Evolutionary conservation across 495 filamentous ascomycete species (phyloP), one percentile per base, ranked within the genome.

Genomic region (Neurospora tetrasperma): DNA sequence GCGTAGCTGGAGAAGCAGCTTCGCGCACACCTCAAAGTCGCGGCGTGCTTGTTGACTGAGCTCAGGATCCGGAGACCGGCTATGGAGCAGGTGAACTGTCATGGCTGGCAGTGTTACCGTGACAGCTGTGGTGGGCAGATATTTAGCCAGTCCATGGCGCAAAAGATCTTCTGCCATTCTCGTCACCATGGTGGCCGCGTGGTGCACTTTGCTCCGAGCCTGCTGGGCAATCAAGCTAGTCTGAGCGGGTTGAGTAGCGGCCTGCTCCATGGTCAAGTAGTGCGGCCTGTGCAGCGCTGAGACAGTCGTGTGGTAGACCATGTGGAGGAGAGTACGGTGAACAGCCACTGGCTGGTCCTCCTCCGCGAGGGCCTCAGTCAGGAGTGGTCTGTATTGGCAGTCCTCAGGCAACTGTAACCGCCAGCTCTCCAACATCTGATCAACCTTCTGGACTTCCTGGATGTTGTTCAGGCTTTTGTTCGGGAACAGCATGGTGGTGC

Each of bases 61-160:
- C 68, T 87, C 88, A 8, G 88, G 87, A 72, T 92, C 87, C 59
- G 86, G 90, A 46, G 90, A 91, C 77, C 94, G 96, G 85, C 96
- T 94, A 77, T 96, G 93, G 4, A 97, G 87, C 23, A 97, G 85
- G 77, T 97, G 93, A 71, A 96, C 94, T 74, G 97, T 96, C 80
- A 96, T 92, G 14, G 94, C 93, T 3, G 94, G 94, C 5, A 97
- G 88, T 12, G 97, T 88, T 11, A 96, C 93, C 0, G 94, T 97
- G 27, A 97, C 93, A 48, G 93, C 93, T 1, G 92, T 93, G 0
- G 94, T 96, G 11, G 94, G 93, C 20, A 97, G 89, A 78, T 89
- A 97, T 42, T 85, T 88, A 48, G 92, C 93, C 4, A 97, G 84
- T 73, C 90, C 85, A 41, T 89, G 83, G 41, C 84, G 83, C 74